Percentiles rank a stretch among this genome's conserved stretches.
Conservation (phyloP, 2,329 filamentous ascomycete species). For the Pseudogymnoascus sp. region DNA sequence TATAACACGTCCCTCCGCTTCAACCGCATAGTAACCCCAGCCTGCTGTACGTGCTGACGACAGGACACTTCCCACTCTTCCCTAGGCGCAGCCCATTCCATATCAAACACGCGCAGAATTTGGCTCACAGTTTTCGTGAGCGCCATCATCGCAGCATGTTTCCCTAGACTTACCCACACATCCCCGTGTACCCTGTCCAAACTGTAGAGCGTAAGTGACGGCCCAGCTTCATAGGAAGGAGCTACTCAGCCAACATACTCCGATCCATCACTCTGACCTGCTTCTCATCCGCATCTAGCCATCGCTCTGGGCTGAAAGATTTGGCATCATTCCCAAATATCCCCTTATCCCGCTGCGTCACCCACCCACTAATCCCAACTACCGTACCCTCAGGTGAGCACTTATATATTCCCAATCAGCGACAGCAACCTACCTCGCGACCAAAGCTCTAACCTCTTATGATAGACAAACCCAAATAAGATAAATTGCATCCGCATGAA, state of each 20-base stretch:
- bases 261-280: neutral
- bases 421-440: no score
- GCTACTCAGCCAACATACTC: neutral
- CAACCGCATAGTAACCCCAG: neutral
- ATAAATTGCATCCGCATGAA: neutral
- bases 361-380: constrained; percentile 7
- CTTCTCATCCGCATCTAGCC: constrained; percentile 9
- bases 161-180: neutral
- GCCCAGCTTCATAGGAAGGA: no score
- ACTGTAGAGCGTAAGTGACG: no score
- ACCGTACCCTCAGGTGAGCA: constrained; percentile 10
- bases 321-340: constrained; percentile 16
- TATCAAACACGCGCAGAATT: neutral
- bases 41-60: neutral
- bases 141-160: neutral
- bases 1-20: neutral
- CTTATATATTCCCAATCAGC: no score
- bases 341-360: constrained; percentile 12
- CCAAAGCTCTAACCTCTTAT: no score
- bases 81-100: neutral
- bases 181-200: no score
- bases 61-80: neutral
- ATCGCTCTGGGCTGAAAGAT: constrained; percentile 15
- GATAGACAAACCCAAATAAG: no score
- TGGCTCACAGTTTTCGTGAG: neutral